Evolutionary conservation across 345 rosid genomes (phyloP).

Genomic region (Capsella bursapastoris): DNA sequence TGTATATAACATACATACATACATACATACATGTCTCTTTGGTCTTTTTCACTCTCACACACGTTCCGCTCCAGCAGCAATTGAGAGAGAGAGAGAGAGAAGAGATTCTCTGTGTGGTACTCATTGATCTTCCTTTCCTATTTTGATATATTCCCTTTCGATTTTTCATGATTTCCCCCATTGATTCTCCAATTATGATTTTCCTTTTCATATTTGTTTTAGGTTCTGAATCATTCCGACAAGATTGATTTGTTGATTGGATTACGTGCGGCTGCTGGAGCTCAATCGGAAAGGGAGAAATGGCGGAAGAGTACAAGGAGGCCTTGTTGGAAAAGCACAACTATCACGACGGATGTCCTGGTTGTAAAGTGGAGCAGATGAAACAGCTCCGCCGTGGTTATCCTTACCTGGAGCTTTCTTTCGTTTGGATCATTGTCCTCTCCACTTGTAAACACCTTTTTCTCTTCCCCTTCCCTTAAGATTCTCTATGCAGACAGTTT

Average conservation of each 20-base stretch:
- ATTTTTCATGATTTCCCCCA: neutral
- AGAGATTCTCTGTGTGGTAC: conserved; percentile 31
- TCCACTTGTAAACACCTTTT: conserved; percentile 54
- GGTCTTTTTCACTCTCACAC: conserved; percentile 1
- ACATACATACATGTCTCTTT: conserved; percentile 10
- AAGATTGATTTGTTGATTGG: too few relatives aligned
- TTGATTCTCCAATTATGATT: neutral
- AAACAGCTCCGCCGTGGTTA: conserved; percentile 57
- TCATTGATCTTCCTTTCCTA: neutral
- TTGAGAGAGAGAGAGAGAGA: conserved; percentile 7
- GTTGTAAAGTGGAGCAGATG: conserved; percentile 71
- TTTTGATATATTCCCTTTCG: conserved; percentile 1
- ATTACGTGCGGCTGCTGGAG: neutral
- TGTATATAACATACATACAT: neutral
- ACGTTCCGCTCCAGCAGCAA: conserved; percentile 9
- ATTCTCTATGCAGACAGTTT: too few relatives aligned
- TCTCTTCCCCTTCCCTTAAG: too few relatives aligned
- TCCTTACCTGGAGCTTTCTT: conserved; percentile 61
- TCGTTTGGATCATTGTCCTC: conserved; percentile 77
- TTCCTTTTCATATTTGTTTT: neutral
- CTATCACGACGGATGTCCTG: conserved; percentile 50
- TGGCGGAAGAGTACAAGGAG: conserved; percentile 43
- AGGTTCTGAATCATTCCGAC: neutral
- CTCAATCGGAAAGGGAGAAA: conserved; percentile 13
- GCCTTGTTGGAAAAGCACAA: conserved; percentile 36